phyloP scores from a whole-genome alignment of 2,329 filamentous ascomycete genomes.

The Calonectria hawksworthii region DNA sequence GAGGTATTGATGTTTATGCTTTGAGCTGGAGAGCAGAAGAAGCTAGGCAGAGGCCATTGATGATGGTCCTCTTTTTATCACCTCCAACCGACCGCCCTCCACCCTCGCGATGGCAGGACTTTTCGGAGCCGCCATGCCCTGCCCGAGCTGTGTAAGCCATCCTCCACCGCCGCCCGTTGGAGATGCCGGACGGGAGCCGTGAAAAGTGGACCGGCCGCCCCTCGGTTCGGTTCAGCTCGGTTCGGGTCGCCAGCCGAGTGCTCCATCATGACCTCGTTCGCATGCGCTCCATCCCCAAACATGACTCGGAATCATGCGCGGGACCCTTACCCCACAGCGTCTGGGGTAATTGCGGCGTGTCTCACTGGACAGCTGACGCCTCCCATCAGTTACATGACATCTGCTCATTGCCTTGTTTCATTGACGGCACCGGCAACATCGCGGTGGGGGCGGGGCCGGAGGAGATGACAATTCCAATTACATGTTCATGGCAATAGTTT shows the following conservation, averaged over 20 bases:
- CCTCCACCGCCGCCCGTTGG: constrained; percentile 10
- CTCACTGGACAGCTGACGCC: neutral
- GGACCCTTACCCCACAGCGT: constrained; percentile 7
- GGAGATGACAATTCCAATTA: neutral
- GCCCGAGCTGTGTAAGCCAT: constrained; percentile 10
- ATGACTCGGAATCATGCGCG: constrained; percentile 4
- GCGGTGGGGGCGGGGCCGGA: constrained; percentile 8
- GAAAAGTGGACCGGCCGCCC: neutral
- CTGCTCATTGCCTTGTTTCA: neutral
- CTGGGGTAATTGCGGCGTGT: constrained; percentile 16
- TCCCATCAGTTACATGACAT: neutral
- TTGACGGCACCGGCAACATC: neutral
- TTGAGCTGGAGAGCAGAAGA: neutral
- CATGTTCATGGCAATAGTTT: neutral
- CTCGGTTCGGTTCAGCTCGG: constrained; percentile 25
- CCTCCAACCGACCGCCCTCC: neutral
- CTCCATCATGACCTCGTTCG: constrained; percentile 5
- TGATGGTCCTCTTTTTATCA: constrained; percentile 19
- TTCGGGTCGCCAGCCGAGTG: constrained; percentile 10
- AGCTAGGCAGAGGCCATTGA: neutral
- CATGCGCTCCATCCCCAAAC: constrained; percentile 3
- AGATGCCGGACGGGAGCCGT: neutral
- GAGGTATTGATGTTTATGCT: neutral
- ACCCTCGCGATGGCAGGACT: neutral
- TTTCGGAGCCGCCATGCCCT: neutral